These are phyloP conservation scores for Dysphania ambrosioides DNA, from an alignment of 148 eudicot species.

Conservation along the genomic window DNA sequence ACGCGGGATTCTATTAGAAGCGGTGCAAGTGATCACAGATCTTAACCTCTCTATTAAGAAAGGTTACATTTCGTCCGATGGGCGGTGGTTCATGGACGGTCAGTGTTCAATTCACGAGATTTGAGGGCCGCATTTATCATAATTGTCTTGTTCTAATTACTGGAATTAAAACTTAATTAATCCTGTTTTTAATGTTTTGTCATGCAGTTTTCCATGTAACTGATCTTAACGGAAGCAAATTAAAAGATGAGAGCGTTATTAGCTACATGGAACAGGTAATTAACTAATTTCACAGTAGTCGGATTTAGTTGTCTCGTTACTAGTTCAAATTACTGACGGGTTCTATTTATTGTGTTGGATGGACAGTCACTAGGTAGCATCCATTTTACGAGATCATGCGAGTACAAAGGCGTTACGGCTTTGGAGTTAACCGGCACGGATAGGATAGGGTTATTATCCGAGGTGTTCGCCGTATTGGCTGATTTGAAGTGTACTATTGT, in stretches of 20 bases:
- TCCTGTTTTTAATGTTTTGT: not conserved
- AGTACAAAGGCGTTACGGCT: slow-evolving; percentile 62
- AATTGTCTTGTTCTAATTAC: too few relatives aligned
- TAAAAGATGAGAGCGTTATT: slow-evolving; percentile 75
- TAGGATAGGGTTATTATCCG: slow-evolving; percentile 72
- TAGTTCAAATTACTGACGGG: not conserved
- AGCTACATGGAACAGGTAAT: slow-evolving; percentile 76
- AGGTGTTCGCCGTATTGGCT: slow-evolving; percentile 79
- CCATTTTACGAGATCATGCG: slow-evolving; percentile 39
- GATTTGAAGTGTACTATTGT: slow-evolving; percentile 67
- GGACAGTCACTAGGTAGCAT: slow-evolving; percentile 71
- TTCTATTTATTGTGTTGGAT: too few relatives aligned
- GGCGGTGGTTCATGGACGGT: slow-evolving; percentile 99
- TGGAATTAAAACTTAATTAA: slow-evolving; percentile 7
- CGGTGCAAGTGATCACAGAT: slow-evolving; percentile 85
- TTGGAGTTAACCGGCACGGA: slow-evolving; percentile 80
- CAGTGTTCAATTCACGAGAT: slow-evolving; percentile 6
- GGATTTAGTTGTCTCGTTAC: not conserved
- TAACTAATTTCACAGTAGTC: not conserved
- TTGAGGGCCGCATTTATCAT: not conserved
- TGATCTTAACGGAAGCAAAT: slow-evolving; percentile 68
- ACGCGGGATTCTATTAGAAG: slow-evolving; percentile 83
- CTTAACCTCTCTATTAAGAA: slow-evolving; percentile 76
- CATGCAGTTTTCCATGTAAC: slow-evolving; percentile 94
- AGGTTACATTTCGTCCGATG: slow-evolving; percentile 87